A percentile compares a stretch with the other conserved stretches of the same genome.
These are phyloP conservation scores for Aureobasidium sp. DNA, from an alignment of 2,329 filamentous ascomycete genomes.

Conservation along the genomic window DNA sequence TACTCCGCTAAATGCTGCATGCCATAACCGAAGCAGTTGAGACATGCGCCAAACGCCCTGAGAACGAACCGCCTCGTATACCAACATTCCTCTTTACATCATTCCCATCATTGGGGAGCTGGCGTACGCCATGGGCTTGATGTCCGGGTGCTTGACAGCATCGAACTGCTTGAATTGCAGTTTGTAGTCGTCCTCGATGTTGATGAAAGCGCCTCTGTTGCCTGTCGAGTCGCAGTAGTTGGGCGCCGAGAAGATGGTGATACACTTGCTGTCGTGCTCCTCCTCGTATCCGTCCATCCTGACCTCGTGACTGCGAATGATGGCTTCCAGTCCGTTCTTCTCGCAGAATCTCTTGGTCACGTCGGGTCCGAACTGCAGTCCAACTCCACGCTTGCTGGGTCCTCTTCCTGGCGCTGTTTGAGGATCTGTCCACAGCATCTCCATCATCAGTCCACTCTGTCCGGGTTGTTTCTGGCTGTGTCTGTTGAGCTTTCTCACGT, in stretches of 20 bases:
- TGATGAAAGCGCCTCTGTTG: slow-evolving; percentile 98
- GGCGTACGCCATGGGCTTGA: slow-evolving; percentile 90
- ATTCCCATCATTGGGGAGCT: slow-evolving; percentile 72
- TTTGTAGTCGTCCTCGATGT: slow-evolving; percentile 86
- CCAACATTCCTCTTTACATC: slow-evolving; percentile 39
- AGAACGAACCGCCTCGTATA: background rate
- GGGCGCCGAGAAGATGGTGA: slow-evolving; percentile 96
- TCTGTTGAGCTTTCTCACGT: slow-evolving; percentile 86
- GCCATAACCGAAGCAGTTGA: slow-evolving; percentile 10
- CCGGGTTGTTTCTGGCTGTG: slow-evolving; percentile 89
- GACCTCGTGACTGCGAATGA: slow-evolving; percentile 96
- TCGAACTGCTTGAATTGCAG: slow-evolving; percentile 90
- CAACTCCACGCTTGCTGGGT: slow-evolving; percentile 93
- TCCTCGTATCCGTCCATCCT: slow-evolving; percentile 99
- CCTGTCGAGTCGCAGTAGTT: slow-evolving; percentile 97
- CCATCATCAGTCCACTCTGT: slow-evolving; percentile 96
- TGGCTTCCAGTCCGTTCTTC: slow-evolving; percentile 85
- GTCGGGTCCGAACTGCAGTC: slow-evolving; percentile 93
- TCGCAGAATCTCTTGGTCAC: slow-evolving; percentile 96
- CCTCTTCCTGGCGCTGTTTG: slow-evolving; percentile 79
- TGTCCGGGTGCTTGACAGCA: slow-evolving; percentile 90
- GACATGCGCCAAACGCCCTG: slow-evolving; percentile 1
- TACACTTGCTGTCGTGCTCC: slow-evolving; percentile 91
- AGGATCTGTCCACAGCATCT: slow-evolving; percentile 99
- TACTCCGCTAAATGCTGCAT: background rate